Conservation (phyloP, 345 rosid species). For the Odontarrhena argentea region DNA sequence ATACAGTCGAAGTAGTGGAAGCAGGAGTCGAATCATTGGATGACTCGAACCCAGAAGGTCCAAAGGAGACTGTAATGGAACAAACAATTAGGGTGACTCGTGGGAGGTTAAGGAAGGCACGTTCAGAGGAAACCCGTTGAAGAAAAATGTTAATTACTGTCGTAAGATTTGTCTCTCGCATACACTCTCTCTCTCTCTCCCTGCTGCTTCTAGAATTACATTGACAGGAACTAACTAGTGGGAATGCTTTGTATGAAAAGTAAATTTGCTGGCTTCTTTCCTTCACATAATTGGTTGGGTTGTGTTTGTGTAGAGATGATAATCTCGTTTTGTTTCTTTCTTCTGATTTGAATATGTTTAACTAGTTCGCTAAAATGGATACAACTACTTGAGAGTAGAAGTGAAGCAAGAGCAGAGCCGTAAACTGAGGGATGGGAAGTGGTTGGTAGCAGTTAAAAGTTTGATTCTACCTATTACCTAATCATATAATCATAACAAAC, state of each 20-base stretch:
- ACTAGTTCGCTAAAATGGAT: slow-evolving; percentile 5
- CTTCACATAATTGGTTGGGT: slow-evolving; percentile 20
- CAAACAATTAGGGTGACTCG: slow-evolving; percentile 52
- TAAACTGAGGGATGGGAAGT: background rate
- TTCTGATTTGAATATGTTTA: background rate
- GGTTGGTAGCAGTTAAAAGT: slow-evolving; percentile 7
- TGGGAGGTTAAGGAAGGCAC: slow-evolving; percentile 54
- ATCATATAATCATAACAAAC: slow-evolving; percentile 8
- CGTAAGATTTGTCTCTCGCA: slow-evolving; percentile 8
- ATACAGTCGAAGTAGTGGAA: slow-evolving; percentile 46
- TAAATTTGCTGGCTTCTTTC: slow-evolving; percentile 25
- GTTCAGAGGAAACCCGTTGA: slow-evolving; percentile 46
- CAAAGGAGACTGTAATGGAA: slow-evolving; percentile 62
- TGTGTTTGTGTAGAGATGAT: slow-evolving; percentile 29
- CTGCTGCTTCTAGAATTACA: slow-evolving; percentile 23
- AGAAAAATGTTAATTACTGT: slow-evolving; percentile 23
- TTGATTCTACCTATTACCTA: slow-evolving; percentile 29
- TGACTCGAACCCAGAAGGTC: slow-evolving; percentile 44
- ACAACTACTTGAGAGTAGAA: slow-evolving; percentile 35
- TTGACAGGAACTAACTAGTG: slow-evolving; percentile 31
- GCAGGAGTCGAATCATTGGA: slow-evolving; percentile 37
- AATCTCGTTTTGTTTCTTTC: slow-evolving; percentile 26
- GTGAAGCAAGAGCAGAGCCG: slow-evolving; percentile 16
- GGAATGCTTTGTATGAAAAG: slow-evolving; percentile 31
- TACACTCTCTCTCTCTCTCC: background rate